Evolutionary conservation across 2,329 filamentous ascomycete genomes (phyloP).

Genomic region (Westerdykella ornata): DNA sequence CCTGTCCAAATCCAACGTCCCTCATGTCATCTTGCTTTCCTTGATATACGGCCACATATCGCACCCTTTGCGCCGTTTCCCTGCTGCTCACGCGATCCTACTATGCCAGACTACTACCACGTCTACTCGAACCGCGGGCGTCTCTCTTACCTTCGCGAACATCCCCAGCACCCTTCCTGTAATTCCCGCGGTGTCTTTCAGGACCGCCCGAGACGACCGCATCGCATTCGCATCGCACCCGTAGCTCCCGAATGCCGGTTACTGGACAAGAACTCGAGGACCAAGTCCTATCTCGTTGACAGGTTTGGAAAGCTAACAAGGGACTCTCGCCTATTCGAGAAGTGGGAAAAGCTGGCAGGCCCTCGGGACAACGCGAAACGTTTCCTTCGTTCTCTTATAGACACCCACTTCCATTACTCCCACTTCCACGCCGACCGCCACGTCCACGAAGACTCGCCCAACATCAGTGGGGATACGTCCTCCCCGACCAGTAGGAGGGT

Average conservation of each 20-base stretch:
- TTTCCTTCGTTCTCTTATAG: conserved; percentile 44
- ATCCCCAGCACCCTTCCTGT: conserved; percentile 22
- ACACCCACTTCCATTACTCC: conserved; percentile 26
- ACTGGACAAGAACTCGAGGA: conserved; percentile 25
- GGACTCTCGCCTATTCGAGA: too few relatives aligned
- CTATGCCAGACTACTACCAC: conserved; percentile 36
- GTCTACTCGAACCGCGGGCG: conserved; percentile 36
- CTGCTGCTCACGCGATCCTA: conserved; percentile 24
- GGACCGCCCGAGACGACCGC: conserved; percentile 47
- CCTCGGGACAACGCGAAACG: conserved; percentile 46
- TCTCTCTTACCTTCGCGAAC: conserved; percentile 35
- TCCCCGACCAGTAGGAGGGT: conserved; percentile 23
- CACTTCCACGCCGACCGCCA: not conserved
- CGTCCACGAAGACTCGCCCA: conserved; percentile 16
- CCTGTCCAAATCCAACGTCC: conserved; percentile 21
- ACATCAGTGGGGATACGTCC: conserved; percentile 26
- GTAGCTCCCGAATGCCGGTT: conserved; percentile 41
- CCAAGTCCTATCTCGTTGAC: conserved; percentile 29
- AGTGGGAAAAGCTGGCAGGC: conserved; percentile 44
- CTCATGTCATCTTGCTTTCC: conserved; percentile 9
- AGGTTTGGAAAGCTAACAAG: too few relatives aligned
- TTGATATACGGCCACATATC: not conserved
- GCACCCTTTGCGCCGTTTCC: conserved; percentile 9
- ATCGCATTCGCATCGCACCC: conserved; percentile 51
- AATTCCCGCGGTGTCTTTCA: conserved; percentile 39